Conservation (phyloP, 768 basidiomycete species). For the Lepiota brunneoincarnata region DNA sequence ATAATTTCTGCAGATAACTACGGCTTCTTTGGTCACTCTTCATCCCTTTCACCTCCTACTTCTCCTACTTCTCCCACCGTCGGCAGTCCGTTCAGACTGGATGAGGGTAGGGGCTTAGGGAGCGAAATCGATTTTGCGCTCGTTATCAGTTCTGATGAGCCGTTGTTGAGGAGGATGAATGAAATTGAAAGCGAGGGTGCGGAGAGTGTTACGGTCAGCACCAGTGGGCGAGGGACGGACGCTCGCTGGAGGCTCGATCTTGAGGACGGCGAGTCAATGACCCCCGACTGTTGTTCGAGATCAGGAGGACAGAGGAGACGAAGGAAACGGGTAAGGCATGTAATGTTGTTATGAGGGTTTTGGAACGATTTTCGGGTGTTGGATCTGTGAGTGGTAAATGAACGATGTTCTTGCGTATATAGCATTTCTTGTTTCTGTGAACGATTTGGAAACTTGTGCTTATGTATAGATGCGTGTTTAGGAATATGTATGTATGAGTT, state of each 20-base stretch:
- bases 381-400: not conserved
- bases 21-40: not conserved
- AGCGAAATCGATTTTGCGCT: constrained; percentile 58
- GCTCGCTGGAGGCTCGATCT: constrained; percentile 63
- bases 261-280: constrained; percentile 18
- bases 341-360: constrained; percentile 1
- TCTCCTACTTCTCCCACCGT: constrained; percentile 2
- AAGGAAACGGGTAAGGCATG: constrained; percentile 4
- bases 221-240: constrained; percentile 73
- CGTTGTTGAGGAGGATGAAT: constrained; percentile 70
- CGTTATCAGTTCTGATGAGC: constrained; percentile 74
- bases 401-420: not conserved
- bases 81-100: constrained; percentile 15
- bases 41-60: not conserved
- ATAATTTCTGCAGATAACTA: not conserved
- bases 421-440: not conserved
- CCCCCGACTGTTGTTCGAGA: not conserved
- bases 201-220: constrained; percentile 50
- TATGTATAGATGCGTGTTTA: too few relatives aligned
- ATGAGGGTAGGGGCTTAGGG: constrained; percentile 25
- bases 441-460: not conserved
- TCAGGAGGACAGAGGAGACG: not conserved
- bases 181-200: constrained; percentile 66
- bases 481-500: not conserved
- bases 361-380: constrained; percentile 3